Conservation (phyloP, 2,329 filamentous ascomycete genomes). For the Nigrograna mackinnonii region DNA sequence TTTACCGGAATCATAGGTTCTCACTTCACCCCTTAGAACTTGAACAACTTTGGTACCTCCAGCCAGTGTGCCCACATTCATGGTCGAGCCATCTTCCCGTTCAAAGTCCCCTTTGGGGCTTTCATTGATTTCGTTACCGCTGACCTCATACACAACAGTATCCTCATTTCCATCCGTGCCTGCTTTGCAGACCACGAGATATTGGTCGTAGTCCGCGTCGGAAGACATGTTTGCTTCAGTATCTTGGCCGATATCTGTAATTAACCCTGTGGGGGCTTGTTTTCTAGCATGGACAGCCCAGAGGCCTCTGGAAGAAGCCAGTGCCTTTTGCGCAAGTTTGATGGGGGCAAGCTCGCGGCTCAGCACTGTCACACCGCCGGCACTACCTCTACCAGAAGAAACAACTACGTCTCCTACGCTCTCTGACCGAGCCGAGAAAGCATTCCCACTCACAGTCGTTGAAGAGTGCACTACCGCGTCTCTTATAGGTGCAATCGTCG, state of each 20-base stretch:
- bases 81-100: slow-evolving; percentile 80
- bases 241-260: slow-evolving; percentile 50
- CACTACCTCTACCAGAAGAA: slow-evolving; percentile 65
- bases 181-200: slow-evolving; percentile 78
- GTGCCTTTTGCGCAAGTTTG: slow-evolving; percentile 69
- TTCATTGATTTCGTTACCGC: slow-evolving; percentile 73
- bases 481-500: slow-evolving; percentile 79
- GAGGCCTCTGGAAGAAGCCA: slow-evolving; percentile 73
- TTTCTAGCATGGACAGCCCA: slow-evolving; percentile 80
- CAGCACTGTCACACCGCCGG: slow-evolving; percentile 73
- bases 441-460: slow-evolving; percentile 8
- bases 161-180: slow-evolving; percentile 70
- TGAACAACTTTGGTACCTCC: slow-evolving; percentile 82
- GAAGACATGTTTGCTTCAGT: slow-evolving; percentile 40
- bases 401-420: slow-evolving; percentile 54
- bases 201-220: slow-evolving; percentile 71
- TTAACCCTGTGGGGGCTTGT: slow-evolving; percentile 62
- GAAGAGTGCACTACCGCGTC: slow-evolving; percentile 72
- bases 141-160: slow-evolving; percentile 77
- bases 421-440: slow-evolving; percentile 22
- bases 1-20: slow-evolving; percentile 88
- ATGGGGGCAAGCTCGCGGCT: slow-evolving; percentile 77
- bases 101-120: slow-evolving; percentile 89
- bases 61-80: slow-evolving; percentile 85
- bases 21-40: slow-evolving; percentile 81